A percentile compares a stretch with the other conserved stretches of the same genome.
Evolutionary conservation across 768 basidiomycete genomes (phyloP).

Genomic region (Rhizopogon sp.): DNA sequence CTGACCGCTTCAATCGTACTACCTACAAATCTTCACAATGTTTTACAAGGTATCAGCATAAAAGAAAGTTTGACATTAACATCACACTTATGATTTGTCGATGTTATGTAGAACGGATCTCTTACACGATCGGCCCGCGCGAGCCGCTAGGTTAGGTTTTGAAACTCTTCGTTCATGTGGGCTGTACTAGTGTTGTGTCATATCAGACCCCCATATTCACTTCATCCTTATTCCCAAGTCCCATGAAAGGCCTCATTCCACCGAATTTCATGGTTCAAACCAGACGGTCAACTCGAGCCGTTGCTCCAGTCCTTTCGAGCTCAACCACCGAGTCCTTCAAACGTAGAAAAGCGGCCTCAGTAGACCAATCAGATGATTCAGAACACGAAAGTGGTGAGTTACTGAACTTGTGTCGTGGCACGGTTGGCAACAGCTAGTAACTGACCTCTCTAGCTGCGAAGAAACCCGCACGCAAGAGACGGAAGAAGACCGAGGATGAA

Average conservation of each 20-base stretch:
- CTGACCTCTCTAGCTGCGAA: not conserved
- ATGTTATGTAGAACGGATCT: too few relatives aligned
- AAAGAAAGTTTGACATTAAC: too few relatives aligned
- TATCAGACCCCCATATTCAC: slow-evolving; percentile 40
- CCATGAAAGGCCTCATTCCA: not conserved
- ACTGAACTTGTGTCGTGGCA: not conserved
- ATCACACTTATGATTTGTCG: too few relatives aligned
- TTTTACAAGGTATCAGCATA: too few relatives aligned
- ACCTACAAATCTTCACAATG: too few relatives aligned
- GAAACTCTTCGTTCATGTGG: too few relatives aligned
- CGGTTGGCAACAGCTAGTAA: not conserved
- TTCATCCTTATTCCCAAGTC: not conserved
- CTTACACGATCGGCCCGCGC: too few relatives aligned
- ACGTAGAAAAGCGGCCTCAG: not conserved
- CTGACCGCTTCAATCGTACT: too few relatives aligned
- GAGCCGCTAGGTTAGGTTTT: too few relatives aligned
- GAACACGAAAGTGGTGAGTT: not conserved
- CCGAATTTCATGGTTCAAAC: slow-evolving; percentile 19
- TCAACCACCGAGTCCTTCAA: not conserved
- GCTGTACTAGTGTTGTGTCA: slow-evolving; percentile 64
- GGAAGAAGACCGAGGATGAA: slow-evolving; percentile 6
- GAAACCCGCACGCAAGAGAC: not conserved
- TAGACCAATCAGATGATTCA: not conserved
- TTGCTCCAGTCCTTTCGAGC: not conserved
- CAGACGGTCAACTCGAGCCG: slow-evolving; percentile 9